Base-by-base conservation (phyloP, 768 basidiomycete genomes). In the Phanerodontia chrysosporium region DNA sequence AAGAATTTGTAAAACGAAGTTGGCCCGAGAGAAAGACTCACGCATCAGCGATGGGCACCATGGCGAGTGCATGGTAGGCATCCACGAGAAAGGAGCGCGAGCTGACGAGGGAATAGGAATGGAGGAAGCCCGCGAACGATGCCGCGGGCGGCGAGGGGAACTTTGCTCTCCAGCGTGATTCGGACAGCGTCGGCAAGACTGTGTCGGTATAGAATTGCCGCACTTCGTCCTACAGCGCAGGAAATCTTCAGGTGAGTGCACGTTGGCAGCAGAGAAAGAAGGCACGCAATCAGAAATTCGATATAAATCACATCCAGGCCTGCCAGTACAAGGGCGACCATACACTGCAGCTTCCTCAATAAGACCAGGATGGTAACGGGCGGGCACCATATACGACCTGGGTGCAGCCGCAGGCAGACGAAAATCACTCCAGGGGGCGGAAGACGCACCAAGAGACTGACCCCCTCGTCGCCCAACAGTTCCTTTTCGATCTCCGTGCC, bases 41-140 rank as follows among this genome's bases (percentile, higher is more conserved):
- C 74, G 70, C 69, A 65, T 82, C 81, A 6, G 78, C 78, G 48
- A 80, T 73, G 3, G 82, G 80, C 0, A 80, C 76, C 63, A 83
- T 74, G 2, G 76, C 73, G 12, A 82, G 68, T 3, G 71, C 69
- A 63, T 80, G 80, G 60, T 75, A 82, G 8, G 72, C 66, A 64
- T 82, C 80, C 35, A 82, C 71, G 25, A 78, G 69, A 63, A 83
- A 82, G 2, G 79, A 78, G 12, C 82, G 74, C 1, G 80, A 77
- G 9, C 74, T 75, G 24, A 83, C 77, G 14, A 82, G 71, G 0
- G 77, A 72, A 65, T 79, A 80, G 8, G 78, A 74, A 54, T 75
- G 69, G 6, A 71, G 56, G 60, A 76, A 77, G 4, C 70, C 71
- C 4, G 45, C 49, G 25, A 68, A 39, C 9, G 66, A 58, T n/a